These are phyloP conservation scores for Xylaria sp. DNA, from an alignment of 2,329 filamentous ascomycete species.

Conservation along the genomic window DNA sequence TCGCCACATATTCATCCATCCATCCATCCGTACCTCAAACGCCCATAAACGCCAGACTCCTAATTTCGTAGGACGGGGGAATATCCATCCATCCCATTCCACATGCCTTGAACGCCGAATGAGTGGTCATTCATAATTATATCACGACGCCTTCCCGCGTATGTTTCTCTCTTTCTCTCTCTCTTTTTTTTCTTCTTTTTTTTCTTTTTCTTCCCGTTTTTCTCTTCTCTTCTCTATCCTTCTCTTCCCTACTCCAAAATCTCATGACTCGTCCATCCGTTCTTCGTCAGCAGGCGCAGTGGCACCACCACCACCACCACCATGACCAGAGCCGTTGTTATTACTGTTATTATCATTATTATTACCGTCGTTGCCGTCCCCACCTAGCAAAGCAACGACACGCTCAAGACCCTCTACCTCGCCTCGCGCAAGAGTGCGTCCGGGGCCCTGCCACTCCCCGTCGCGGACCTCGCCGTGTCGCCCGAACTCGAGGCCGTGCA, in stretches of 20 bases:
- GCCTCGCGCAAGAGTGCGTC: conserved; percentile 59
- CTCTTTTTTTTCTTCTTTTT: neutral
- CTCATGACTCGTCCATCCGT: conserved; percentile 48
- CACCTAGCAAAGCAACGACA: conserved; percentile 59
- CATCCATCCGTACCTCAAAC: conserved; percentile 6
- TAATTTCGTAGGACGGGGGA: neutral
- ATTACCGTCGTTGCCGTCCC: conserved; percentile 18
- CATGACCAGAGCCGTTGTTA: conserved; percentile 25
- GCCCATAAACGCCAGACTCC: conserved; percentile 32
- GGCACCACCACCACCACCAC: neutral
- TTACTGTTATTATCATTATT: conserved; percentile 15
- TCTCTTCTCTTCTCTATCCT: neutral
- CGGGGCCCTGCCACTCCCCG: conserved; percentile 71
- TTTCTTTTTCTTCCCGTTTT: neutral
- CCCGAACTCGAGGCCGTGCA: conserved; percentile 74
- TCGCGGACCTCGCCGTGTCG: conserved; percentile 70
- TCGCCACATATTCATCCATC: neutral
- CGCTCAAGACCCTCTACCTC: conserved; percentile 70
- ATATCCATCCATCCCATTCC: neutral
- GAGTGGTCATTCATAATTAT: conserved; percentile 23
- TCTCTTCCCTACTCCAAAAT: neutral
- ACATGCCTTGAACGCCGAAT: neutral
- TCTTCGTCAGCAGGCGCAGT: conserved; percentile 24
- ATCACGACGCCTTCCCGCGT: neutral
- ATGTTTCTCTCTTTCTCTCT: neutral